Percentiles rank a stretch among this genome's conserved stretches.
phyloP scores from a whole-genome alignment of 768 basidiomycete genomes.

The Lactifluus echinatus region DNA sequence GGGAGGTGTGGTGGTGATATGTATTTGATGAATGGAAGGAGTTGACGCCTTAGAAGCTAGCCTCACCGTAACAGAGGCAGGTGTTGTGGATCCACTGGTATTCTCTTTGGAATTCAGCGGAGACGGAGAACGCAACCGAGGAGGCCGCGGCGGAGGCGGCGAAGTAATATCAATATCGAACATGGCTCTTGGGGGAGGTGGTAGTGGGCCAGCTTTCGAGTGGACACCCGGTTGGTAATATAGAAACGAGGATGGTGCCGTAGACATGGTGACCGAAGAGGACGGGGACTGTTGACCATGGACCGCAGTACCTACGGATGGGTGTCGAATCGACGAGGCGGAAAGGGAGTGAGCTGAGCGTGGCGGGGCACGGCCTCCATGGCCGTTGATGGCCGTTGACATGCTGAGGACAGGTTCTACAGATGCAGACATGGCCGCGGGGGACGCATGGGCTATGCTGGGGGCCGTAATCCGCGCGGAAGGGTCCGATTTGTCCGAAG shows the following conservation, averaged over 20 bases:
- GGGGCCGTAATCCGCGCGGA: constrained; percentile 19
- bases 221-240: constrained; percentile 61
- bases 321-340: background rate
- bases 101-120: constrained; percentile 30
- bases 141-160: constrained; percentile 51
- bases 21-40: constrained; percentile 12
- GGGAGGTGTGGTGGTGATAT: constrained; percentile 1
- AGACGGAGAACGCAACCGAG: constrained; percentile 51
- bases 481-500: background rate
- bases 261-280: background rate
- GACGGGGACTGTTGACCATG: background rate
- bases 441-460: constrained; percentile 15
- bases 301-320: background rate
- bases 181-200: constrained; percentile 55
- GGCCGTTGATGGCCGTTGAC: background rate
- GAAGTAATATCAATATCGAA: constrained; percentile 36
- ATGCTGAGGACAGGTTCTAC: constrained; percentile 24
- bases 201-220: constrained; percentile 64
- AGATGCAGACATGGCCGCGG: constrained; percentile 22
- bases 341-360: background rate
- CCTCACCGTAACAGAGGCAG: constrained; percentile 39
- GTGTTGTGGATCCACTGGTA: constrained; percentile 13
- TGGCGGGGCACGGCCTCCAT: constrained; percentile 3
- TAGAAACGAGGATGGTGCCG: constrained; percentile 36
- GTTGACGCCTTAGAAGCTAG: constrained; percentile 25